phyloP scores from a whole-genome alignment of 345 rosid species.

The Combretum micranthum region DNA sequence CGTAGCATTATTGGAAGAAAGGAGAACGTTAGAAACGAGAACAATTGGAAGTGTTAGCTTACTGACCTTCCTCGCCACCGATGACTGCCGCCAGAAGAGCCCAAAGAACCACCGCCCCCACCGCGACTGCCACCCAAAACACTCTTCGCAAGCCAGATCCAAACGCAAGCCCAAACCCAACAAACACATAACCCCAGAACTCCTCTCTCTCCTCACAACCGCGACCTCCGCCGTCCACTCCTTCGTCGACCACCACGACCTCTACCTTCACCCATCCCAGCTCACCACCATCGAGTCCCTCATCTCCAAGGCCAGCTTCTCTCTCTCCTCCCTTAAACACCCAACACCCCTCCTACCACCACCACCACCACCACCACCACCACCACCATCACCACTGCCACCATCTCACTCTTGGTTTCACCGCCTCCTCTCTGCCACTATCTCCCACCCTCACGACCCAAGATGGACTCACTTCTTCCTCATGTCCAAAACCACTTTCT shows the following conservation, averaged over 20 bases:
- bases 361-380: conserved; percentile 12
- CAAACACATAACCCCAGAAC: conserved; percentile 12
- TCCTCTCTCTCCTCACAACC: conserved; percentile 32
- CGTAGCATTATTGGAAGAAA: too few relatives aligned
- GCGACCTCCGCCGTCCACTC: conserved; percentile 34
- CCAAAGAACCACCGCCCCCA: neutral
- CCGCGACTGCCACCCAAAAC: conserved; percentile 2
- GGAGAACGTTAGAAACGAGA: too few relatives aligned
- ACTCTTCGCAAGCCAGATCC: too few relatives aligned
- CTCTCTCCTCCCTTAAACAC: conserved; percentile 18
- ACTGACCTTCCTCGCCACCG: too few relatives aligned
- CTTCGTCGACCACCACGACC: conserved; percentile 46
- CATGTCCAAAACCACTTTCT: conserved; percentile 46
- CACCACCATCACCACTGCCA: conserved; percentile 4
- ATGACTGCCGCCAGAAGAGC: too few relatives aligned
- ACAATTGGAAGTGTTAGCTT: too few relatives aligned
- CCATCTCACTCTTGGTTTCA: conserved; percentile 8
- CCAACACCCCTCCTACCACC: conserved; percentile 10
- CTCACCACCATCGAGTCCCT: conserved; percentile 29
- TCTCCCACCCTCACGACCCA: conserved; percentile 29
- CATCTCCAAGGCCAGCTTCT: conserved; percentile 23
- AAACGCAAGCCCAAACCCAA: conserved; percentile 4
- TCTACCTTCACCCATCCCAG: conserved; percentile 38
- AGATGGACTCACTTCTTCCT: conserved; percentile 57
- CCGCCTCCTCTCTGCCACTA: conserved; percentile 31